phyloP scores from a whole-genome alignment of 805 yeast species.

The Lachancea waltii region DNA sequence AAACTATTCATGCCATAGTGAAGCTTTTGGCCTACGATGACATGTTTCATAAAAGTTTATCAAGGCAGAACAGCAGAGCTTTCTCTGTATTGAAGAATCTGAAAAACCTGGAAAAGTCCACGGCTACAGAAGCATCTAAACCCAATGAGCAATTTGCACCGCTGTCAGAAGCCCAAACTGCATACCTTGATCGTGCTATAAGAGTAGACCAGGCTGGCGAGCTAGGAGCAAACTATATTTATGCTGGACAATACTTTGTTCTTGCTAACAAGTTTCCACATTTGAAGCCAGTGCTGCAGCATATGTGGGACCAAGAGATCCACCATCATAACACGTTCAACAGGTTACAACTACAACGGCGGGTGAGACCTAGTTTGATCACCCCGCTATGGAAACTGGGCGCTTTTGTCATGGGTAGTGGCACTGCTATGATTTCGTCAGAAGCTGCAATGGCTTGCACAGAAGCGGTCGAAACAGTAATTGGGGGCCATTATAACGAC shows the following conservation, averaged over 20 bases:
- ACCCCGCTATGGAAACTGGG: slow-evolving; percentile 94
- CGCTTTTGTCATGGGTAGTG: slow-evolving; percentile 78
- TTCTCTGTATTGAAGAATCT: slow-evolving; percentile 4
- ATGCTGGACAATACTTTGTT: slow-evolving; percentile 82
- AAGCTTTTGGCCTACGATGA: background rate
- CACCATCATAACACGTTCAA: slow-evolving; percentile 87
- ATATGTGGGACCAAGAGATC: slow-evolving; percentile 98
- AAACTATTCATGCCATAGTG: background rate
- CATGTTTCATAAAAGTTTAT: background rate
- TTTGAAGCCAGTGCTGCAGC: slow-evolving; percentile 71
- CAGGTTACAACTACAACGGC: slow-evolving; percentile 58
- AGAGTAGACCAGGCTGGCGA: slow-evolving; percentile 99
- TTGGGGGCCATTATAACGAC: slow-evolving; percentile 90
- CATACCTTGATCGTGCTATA: slow-evolving; percentile 64
- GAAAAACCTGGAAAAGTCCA: background rate
- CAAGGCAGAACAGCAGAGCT: background rate
- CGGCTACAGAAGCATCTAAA: background rate
- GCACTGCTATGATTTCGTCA: slow-evolving; percentile 79
- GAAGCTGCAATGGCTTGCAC: slow-evolving; percentile 99
- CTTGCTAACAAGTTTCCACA: slow-evolving; percentile 65
- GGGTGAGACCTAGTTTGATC: slow-evolving; percentile 85
- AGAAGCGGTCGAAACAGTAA: slow-evolving; percentile 96
- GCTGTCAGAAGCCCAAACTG: slow-evolving; percentile 49
- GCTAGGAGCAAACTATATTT: slow-evolving; percentile 89
- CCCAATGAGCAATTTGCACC: slow-evolving; percentile 21